Percentiles rank a stretch among this genome's conserved stretches.
Conservation (phyloP, 495 filamentous ascomycete species). For the Darksidea phi region DNA sequence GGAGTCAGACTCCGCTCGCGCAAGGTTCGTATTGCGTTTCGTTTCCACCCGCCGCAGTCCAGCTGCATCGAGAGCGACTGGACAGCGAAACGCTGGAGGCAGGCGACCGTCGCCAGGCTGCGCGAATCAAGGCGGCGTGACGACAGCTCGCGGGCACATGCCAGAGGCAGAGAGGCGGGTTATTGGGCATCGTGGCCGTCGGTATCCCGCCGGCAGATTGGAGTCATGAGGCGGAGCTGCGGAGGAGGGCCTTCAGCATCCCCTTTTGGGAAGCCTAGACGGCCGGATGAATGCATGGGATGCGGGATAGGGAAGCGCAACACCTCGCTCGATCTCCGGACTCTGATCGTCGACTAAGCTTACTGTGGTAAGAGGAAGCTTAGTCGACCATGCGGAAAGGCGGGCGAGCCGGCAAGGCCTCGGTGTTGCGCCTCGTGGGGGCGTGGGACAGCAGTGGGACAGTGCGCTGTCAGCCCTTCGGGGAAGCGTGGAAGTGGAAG, state of each 20-base stretch:
- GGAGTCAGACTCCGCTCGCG: background rate
- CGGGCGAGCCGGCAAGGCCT: background rate
- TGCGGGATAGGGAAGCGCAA: slow-evolving; percentile 9
- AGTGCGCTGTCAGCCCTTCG: background rate
- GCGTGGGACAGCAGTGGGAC: slow-evolving; percentile 1
- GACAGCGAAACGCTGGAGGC: background rate
- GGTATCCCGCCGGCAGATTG: slow-evolving; percentile 12
- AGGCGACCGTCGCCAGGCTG: too few relatives aligned
- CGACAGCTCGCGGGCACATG: background rate
- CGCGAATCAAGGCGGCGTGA: slow-evolving; percentile 2
- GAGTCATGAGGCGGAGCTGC: slow-evolving; percentile 13
- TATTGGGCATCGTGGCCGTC: slow-evolving; percentile 4
- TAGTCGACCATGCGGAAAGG: slow-evolving; percentile 14
- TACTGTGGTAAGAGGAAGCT: slow-evolving; percentile 11
- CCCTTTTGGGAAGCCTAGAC: slow-evolving; percentile 7
- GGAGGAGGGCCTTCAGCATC: slow-evolving; percentile 4
- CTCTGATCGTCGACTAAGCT: slow-evolving; percentile 24
- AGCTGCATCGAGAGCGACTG: background rate
- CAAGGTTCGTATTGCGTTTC: background rate
- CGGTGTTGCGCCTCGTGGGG: background rate
- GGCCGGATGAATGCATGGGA: slow-evolving; percentile 23
- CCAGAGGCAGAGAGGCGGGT: background rate
- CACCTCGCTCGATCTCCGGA: slow-evolving; percentile 9
- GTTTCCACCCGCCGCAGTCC: background rate
- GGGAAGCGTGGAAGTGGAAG: background rate